Base-by-base conservation (phyloP, 2,329 filamentous ascomycete genomes). In the Plectosphaerella sp. region DNA sequence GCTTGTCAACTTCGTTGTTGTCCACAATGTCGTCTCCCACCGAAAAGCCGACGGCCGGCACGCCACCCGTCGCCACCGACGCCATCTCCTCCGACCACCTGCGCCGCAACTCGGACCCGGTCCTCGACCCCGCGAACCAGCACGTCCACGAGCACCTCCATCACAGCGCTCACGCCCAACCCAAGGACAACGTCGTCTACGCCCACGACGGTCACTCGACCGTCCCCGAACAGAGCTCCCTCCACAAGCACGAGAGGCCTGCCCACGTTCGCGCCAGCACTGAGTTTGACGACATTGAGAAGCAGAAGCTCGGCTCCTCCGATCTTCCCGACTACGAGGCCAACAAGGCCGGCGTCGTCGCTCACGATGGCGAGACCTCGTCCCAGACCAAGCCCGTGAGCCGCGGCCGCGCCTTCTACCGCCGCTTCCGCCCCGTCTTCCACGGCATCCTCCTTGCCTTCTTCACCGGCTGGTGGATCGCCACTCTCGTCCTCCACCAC, bases 401-500 rank as follows among this genome's bases (percentile, higher is more conserved):
- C n/a, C n/a, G 18, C n/a, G 57, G 61, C 45, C 69, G 62, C 54
- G 59, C 58, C 8, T 62, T 78, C 54, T 79, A 79, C 58, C 64
- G 67, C 56, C 72, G 69, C 52, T 73, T 73, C 58, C 72, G 75
- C 39, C 66, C 75, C 52, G 60, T 75, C 45, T 63, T 73, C 45
- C 79, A 83, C 64, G 55, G 75, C 58, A 59, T 75, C 63, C 58
- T 78, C 61, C 72, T 72, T 49, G 58, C 61, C 48, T 58, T 77
- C 51, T 73, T 75, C 55, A 77, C 75, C 3, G 76, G 74, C 62
- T 91, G 88, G 88, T 92, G 87, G 87, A 86, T 92, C 58, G 84
- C 87, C 7, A 82, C 85, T 51, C 72, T 93, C 47, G 75, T 91
- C 54, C 74, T 90, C 50, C 89, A 93, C 66, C 83, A 83, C 54